Conservation (phyloP, 805 yeast genomes). For the Wickerhamomyces strasburgensis region DNA sequence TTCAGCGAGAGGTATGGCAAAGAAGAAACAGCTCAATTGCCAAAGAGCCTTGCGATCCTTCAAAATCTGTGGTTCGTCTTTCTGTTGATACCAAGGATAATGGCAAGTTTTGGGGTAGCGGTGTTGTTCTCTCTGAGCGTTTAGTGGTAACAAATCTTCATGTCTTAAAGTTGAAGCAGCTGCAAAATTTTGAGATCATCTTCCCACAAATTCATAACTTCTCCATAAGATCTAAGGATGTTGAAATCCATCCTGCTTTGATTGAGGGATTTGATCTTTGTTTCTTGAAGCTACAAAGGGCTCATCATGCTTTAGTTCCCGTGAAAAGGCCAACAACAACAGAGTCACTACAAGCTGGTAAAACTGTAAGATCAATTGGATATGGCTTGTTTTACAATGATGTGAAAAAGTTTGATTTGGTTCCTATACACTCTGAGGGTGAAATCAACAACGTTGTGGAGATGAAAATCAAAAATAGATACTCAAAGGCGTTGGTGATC, state of each 20-base stretch:
- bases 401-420: constrained; percentile 3
- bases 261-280: constrained; percentile 25
- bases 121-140: constrained; percentile 16
- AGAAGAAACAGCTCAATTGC: neutral
- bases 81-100: constrained; percentile 14
- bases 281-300: constrained; percentile 15
- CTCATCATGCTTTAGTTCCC: constrained; percentile 8
- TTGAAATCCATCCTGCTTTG: constrained; percentile 13
- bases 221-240: constrained; percentile 7
- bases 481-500: constrained; percentile 17
- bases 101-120: constrained; percentile 28
- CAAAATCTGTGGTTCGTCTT: constrained; percentile 20
- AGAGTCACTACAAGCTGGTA: constrained; percentile 12
- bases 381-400: constrained; percentile 20
- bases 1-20: neutral
- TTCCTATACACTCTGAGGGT: constrained; percentile 22
- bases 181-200: constrained; percentile 11
- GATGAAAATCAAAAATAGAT: constrained; percentile 3
- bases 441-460: constrained; percentile 15
- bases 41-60: constrained; percentile 9
- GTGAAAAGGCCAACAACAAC: constrained; percentile 7
- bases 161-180: constrained; percentile 17
- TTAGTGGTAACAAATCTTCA: constrained; percentile 24
- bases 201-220: constrained; percentile 9
- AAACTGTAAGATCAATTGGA: constrained; percentile 21